Conservation (phyloP, 164 flowering plant species). For the Annona squamosa region DNA sequence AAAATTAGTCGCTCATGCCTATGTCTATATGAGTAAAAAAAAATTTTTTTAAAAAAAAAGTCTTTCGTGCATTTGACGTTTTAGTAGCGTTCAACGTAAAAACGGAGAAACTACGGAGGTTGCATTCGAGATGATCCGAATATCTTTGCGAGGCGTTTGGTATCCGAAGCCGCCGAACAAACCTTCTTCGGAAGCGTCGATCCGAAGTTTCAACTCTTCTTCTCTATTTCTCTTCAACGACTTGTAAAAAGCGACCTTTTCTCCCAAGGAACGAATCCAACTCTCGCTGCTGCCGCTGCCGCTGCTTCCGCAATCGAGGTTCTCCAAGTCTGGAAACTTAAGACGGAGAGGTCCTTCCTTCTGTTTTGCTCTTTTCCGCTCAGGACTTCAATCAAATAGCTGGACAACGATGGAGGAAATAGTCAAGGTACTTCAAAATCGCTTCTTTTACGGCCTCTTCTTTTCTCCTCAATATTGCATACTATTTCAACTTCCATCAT, state of each 20-base stretch:
- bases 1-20: no score
- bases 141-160: no score
- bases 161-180: not conserved
- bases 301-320: not conserved
- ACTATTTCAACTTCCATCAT: not conserved
- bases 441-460: not conserved
- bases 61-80: no score
- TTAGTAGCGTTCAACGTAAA: no score
- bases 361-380: not conserved
- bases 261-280: not conserved
- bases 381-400: not conserved
- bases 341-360: not conserved
- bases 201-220: not conserved
- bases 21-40: no score
- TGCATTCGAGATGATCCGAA: no score
- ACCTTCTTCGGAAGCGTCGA: slow-evolving; percentile 3
- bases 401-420: slow-evolving; percentile 1
- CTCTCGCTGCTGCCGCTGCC: no score
- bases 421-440: slow-evolving; percentile 1
- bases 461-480: no score
- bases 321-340: not conserved
- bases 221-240: not conserved
- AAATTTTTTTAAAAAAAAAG: no score
- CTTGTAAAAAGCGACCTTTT: not conserved
- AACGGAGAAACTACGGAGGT: no score